These are phyloP conservation scores for Ampelomyces quisqualis DNA, from an alignment of 2,329 filamentous ascomycete genomes.

Conservation along the genomic window DNA sequence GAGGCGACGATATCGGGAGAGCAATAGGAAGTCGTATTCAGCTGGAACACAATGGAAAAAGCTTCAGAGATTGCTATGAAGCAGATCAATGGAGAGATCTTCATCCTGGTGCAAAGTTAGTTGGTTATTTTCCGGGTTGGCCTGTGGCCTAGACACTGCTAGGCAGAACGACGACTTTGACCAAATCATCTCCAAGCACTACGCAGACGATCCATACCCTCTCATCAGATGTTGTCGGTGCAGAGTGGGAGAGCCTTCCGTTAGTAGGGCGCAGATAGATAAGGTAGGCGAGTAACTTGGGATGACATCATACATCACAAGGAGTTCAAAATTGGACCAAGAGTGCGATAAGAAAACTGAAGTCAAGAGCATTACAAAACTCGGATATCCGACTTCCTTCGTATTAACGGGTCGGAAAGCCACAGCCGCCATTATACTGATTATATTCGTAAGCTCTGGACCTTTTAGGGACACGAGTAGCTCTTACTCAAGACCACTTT, in stretches of 20 bases:
- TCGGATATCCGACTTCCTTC: neutral
- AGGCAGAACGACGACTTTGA: neutral
- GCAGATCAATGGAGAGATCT: neutral
- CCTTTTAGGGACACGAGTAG: no score
- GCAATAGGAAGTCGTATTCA: conserved; percentile 8
- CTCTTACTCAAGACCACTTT: no score
- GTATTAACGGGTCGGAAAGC: neutral
- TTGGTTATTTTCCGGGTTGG: no score
- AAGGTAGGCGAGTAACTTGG: conserved; percentile 6
- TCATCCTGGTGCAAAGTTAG: conserved; percentile 1
- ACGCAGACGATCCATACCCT: neutral
- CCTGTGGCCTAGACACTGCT: no score
- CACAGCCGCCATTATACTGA: neutral
- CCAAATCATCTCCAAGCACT: neutral
- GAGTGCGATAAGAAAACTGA: conserved; percentile 3
- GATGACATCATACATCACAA: conserved; percentile 9
- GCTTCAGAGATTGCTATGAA: neutral
- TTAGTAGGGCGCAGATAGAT: conserved; percentile 6
- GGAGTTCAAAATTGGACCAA: neutral
- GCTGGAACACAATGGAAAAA: conserved; percentile 3
- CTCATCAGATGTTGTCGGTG: neutral
- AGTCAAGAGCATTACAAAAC: neutral
- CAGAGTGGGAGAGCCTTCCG: conserved; percentile 6
- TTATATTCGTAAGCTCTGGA: no score
- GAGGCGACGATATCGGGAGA: conserved; percentile 3